phyloP scores from a whole-genome alignment of 1,284 basidiomycete genomes.

The Naganishia cerealis region DNA sequence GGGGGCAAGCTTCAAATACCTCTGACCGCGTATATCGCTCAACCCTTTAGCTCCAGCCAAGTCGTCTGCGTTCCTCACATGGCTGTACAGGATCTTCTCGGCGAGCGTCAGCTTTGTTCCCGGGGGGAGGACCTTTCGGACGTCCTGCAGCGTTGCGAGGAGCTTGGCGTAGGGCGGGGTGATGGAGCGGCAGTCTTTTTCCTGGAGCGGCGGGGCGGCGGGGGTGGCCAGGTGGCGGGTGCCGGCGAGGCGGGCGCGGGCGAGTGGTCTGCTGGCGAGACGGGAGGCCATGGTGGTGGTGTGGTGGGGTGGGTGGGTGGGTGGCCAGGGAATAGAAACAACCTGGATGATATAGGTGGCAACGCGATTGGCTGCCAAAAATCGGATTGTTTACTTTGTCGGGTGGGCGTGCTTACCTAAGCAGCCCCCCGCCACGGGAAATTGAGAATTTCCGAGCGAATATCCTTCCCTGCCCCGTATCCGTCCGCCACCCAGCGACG shows the following conservation, averaged over 20 bases:
- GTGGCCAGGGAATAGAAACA: background rate
- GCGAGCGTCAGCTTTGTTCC: conserved; percentile 71
- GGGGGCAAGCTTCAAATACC: conserved; percentile 85
- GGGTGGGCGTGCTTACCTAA: background rate
- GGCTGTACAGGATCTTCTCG: conserved; percentile 97
- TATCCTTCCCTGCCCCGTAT: too few species aligned
- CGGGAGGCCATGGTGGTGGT: conserved; percentile 14
- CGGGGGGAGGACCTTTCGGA: conserved; percentile 69
- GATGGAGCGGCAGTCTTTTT: conserved; percentile 63
- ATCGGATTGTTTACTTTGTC: conserved; percentile 19
- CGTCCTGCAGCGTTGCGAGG: conserved; percentile 70
- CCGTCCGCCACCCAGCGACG: too few species aligned
- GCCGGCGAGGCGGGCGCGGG: conserved; percentile 3
- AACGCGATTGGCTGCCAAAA: conserved; percentile 5
- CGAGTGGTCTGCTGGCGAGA: conserved; percentile 20
- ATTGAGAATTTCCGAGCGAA: too few species aligned
- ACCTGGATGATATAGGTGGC: background rate
- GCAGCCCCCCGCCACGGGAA: too few species aligned
- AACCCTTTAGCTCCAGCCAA: conserved; percentile 63
- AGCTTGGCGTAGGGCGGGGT: conserved; percentile 84
- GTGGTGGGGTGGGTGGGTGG: background rate
- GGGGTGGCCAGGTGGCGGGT: conserved; percentile 47
- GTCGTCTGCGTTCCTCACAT: conserved; percentile 75
- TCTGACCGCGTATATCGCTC: conserved; percentile 69
- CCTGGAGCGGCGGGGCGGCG: conserved; percentile 40